Percentiles rank a stretch among this genome's conserved stretches.
phyloP scores from a whole-genome alignment of 495 filamentous ascomycete species.

The Tuber umbilicatum region DNA sequence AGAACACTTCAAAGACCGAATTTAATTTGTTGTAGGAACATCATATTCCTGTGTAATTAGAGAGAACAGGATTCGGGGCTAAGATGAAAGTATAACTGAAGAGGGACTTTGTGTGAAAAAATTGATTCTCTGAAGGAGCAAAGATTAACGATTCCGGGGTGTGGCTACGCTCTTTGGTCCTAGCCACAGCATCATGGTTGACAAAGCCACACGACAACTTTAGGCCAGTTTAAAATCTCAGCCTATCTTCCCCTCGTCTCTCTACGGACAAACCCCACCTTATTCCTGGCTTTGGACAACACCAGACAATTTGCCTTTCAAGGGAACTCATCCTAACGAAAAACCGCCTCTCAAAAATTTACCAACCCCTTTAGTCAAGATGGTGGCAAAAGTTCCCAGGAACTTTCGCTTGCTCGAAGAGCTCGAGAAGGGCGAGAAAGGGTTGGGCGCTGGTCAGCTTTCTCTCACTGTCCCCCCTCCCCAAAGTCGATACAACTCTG shows the following conservation, averaged over 20 bases:
- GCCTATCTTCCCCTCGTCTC: neutral
- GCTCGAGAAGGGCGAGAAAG: constrained; percentile 98
- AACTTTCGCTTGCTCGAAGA: constrained; percentile 96
- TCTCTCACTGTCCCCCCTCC: neutral
- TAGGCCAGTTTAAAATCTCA: neutral
- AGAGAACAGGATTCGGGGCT: neutral
- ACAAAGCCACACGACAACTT: neutral
- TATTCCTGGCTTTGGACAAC: neutral
- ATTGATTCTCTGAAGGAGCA: neutral
- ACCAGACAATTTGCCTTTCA: neutral
- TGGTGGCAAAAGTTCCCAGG: constrained; percentile 80
- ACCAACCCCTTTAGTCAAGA: constrained; percentile 39
- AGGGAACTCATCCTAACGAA: neutral
- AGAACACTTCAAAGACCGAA: neutral
- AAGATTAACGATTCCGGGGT: neutral
- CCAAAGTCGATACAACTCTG: neutral
- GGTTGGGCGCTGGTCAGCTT: constrained; percentile 74
- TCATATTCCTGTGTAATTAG: neutral
- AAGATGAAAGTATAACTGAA: neutral
- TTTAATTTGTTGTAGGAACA: neutral
- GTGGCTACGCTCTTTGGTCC: neutral
- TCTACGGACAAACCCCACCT: neutral
- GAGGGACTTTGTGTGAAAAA: neutral
- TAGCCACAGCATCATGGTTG: neutral
- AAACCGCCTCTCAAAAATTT: neutral